Evolutionary conservation across 495 filamentous ascomycete genomes (phyloP).

Genomic region (Amphirosellinia nigrospora): DNA sequence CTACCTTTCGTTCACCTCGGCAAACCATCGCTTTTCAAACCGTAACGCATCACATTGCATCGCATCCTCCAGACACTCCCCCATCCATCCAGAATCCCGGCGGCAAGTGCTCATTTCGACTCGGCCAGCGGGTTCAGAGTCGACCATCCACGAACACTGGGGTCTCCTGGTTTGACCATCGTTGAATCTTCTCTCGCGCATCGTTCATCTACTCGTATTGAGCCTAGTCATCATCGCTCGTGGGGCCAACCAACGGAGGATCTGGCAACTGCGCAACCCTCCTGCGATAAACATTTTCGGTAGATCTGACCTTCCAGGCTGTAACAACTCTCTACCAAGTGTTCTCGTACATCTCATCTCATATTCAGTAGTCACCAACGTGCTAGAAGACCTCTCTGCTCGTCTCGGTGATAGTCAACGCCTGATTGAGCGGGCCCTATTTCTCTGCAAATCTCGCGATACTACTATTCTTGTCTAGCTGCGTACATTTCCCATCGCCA

Average conservation of each 20-base stretch:
- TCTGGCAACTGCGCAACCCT: slow-evolving; percentile 13
- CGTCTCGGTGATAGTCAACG: slow-evolving; percentile 25
- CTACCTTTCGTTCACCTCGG: not conserved
- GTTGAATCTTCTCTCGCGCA: slow-evolving; percentile 14
- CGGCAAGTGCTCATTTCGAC: slow-evolving; percentile 25
- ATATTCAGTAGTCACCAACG: slow-evolving; percentile 28
- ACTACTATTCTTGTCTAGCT: slow-evolving; percentile 28
- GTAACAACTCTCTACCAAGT: slow-evolving; percentile 28
- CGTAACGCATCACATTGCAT: not conserved
- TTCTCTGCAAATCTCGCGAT: slow-evolving; percentile 19
- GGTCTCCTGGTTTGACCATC: slow-evolving; percentile 5
- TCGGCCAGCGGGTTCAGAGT: slow-evolving; percentile 27
- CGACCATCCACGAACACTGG: not conserved
- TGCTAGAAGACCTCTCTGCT: slow-evolving; percentile 28
- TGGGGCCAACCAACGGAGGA: slow-evolving; percentile 4
- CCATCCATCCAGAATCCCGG: slow-evolving; percentile 1
- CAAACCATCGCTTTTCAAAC: not conserved
- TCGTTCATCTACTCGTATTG: slow-evolving; percentile 20
- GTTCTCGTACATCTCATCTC: slow-evolving; percentile 26
- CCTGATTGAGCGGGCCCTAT: not conserved
- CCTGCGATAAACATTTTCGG: slow-evolving; percentile 15
- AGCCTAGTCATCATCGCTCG: slow-evolving; percentile 10
- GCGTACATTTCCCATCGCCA: slow-evolving; percentile 28
- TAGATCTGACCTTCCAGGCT: slow-evolving; percentile 28
- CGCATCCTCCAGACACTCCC: not conserved